Evolutionary conservation across 2,329 filamentous ascomycete species (phyloP).

Genomic region (Thielaviopsis musarum): DNA sequence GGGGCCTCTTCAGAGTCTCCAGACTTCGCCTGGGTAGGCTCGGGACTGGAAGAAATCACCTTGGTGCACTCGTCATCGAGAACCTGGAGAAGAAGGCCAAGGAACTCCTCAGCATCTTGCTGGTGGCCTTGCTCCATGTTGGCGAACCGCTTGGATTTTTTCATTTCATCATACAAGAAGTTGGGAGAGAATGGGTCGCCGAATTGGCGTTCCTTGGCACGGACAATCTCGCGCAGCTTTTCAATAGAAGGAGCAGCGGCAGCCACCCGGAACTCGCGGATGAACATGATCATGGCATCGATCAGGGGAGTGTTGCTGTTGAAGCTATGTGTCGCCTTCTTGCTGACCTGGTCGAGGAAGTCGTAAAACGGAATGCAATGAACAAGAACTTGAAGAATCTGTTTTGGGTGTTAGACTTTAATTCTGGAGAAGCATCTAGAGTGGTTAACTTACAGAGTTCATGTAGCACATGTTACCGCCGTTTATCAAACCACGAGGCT

Average conservation of each 20-base stretch:
- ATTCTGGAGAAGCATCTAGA: not conserved
- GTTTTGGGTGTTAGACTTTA: slow-evolving; percentile 19
- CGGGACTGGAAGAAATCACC: slow-evolving; percentile 43
- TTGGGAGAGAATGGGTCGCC: slow-evolving; percentile 86
- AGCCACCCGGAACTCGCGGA: slow-evolving; percentile 78
- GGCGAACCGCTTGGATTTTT: slow-evolving; percentile 69
- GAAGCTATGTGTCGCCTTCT: slow-evolving; percentile 74
- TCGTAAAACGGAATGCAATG: slow-evolving; percentile 91
- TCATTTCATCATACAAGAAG: slow-evolving; percentile 88
- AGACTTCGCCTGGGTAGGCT: slow-evolving; percentile 18
- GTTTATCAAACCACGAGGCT: slow-evolving; percentile 87
- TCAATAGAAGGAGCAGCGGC: slow-evolving; percentile 62
- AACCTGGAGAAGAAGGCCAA: slow-evolving; percentile 82
- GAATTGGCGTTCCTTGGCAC: slow-evolving; percentile 69
- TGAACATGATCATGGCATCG: slow-evolving; percentile 95
- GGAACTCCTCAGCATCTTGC: slow-evolving; percentile 93
- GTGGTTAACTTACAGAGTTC: slow-evolving; percentile 67
- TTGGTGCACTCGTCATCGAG: slow-evolving; percentile 82
- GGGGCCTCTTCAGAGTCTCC: slow-evolving; percentile 15
- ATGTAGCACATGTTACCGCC: slow-evolving; percentile 99
- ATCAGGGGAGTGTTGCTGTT: slow-evolving; percentile 88
- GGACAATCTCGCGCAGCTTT: slow-evolving; percentile 55
- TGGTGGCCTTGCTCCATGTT: slow-evolving; percentile 69
- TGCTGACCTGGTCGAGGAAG: slow-evolving; percentile 75
- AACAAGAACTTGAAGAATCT: slow-evolving; percentile 90